A percentile compares a stretch with the other conserved stretches of the same genome.
phyloP scores from a whole-genome alignment of 176 grass and related monocot genomes.

The Echinochloa phyllopogon region DNA sequence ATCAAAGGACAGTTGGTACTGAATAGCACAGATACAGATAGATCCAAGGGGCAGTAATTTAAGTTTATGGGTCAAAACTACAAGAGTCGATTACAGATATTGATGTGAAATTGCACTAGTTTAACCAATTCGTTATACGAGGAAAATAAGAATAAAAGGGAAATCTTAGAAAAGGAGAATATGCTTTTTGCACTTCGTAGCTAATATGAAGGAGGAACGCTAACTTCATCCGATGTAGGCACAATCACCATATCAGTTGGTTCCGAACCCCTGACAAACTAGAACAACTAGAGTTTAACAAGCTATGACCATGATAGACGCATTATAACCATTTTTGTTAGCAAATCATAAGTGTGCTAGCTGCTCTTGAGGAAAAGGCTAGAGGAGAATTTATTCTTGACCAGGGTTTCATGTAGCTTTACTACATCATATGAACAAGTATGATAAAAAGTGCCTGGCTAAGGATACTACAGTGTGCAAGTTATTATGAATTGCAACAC shows the following conservation, averaged over 20 bases:
- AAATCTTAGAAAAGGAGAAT: slow-evolving; percentile 3
- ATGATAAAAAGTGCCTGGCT: not conserved
- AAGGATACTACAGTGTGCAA: slow-evolving; percentile 4
- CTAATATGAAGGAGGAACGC: slow-evolving; percentile 18
- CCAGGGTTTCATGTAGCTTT: not conserved
- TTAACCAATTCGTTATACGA: not conserved
- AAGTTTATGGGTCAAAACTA: slow-evolving; percentile 23
- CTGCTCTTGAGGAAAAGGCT: not conserved
- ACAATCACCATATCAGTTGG: slow-evolving; percentile 12
- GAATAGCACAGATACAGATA: not conserved
- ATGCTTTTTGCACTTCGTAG: slow-evolving; percentile 34
- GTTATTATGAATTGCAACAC: not conserved
- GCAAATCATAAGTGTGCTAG: slow-evolving; percentile 8
- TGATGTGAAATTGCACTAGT: not conserved
- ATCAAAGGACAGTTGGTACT: not conserved
- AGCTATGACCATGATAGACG: not conserved
- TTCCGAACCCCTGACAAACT: not conserved
- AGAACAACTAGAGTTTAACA: slow-evolving; percentile 1
- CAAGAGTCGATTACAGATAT: slow-evolving; percentile 3
- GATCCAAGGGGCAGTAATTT: not conserved
- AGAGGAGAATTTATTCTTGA: slow-evolving; percentile 3
- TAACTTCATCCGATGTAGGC: slow-evolving; percentile 34
- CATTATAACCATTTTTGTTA: not conserved
- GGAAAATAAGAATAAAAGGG: slow-evolving; percentile 30
- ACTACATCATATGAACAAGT: not conserved